Percentiles rank a stretch among this genome's conserved stretches.
These are phyloP conservation scores for Hanseniaspora lachancei DNA, from an alignment of 805 yeast genomes.

Conservation along the genomic window DNA sequence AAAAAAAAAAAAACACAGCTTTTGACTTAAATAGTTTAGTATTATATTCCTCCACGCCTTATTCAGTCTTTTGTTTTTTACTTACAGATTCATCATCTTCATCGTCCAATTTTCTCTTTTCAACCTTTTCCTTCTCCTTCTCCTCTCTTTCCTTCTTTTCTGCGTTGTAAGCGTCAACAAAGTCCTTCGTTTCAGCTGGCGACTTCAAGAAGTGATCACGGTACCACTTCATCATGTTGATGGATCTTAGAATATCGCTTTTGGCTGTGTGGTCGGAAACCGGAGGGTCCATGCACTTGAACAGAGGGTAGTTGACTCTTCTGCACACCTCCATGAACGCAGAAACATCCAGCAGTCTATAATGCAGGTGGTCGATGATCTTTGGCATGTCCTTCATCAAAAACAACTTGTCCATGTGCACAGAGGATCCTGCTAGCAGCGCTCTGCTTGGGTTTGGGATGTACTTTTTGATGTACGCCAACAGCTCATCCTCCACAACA, in stretches of 20 bases:
- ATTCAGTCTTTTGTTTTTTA: constrained; percentile 10
- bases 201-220: constrained; percentile 45
- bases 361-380: constrained; percentile 47
- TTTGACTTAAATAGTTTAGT: background rate
- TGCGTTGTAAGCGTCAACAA: constrained; percentile 1
- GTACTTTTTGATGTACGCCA: constrained; percentile 44
- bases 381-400: constrained; percentile 73
- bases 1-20: background rate
- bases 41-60: background rate
- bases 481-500: constrained; percentile 53
- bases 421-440: constrained; percentile 77
- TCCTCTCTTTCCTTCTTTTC: constrained; percentile 8
- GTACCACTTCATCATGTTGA: constrained; percentile 69
- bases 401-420: constrained; percentile 82
- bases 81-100: background rate
- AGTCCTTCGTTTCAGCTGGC: constrained; percentile 14
- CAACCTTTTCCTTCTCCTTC: background rate
- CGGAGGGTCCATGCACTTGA: constrained; percentile 36
- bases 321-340: constrained; percentile 64
- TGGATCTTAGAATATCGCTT: constrained; percentile 79
- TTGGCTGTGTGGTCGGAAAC: constrained; percentile 70
- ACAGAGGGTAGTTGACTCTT: constrained; percentile 60
- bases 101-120: background rate
- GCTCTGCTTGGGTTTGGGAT: constrained; percentile 46
- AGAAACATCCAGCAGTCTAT: constrained; percentile 85